A percentile compares a stretch with the other conserved stretches of the same genome.
phyloP scores from a whole-genome alignment of 192 early-diverging fungal genomes.

The Rhizoclosmatium globosum region DNA sequence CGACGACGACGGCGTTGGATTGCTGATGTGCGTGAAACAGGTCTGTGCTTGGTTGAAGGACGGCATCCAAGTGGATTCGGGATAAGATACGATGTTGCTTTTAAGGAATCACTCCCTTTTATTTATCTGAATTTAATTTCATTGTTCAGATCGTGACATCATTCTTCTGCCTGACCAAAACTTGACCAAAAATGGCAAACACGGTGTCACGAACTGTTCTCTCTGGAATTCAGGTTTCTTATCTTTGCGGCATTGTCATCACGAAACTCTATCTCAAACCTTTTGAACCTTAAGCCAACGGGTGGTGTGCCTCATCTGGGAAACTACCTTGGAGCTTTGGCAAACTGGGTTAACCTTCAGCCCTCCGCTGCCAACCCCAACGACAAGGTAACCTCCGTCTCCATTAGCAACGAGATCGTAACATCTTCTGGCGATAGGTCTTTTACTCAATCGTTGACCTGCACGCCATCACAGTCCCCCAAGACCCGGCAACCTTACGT shows the following conservation, averaged over 20 bases:
- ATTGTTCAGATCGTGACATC: not conserved
- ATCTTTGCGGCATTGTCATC: not conserved
- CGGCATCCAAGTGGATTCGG: not conserved
- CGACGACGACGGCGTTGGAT: not conserved
- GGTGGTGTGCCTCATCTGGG: slow-evolving; percentile 87
- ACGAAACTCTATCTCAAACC: not conserved
- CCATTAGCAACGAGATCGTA: not conserved
- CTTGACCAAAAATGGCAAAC: not conserved
- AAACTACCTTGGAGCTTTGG: slow-evolving; percentile 91
- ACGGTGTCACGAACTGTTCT: slow-evolving; percentile 43
- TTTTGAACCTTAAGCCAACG: slow-evolving; percentile 62
- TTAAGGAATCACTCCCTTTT: not conserved
- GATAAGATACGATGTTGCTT: not conserved
- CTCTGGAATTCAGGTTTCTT: slow-evolving; percentile 80
- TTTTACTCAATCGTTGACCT: slow-evolving; percentile 89
- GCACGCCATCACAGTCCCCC: slow-evolving; percentile 86
- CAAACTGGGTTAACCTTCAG: slow-evolving; percentile 87
- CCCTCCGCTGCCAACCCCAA: slow-evolving; percentile 20
- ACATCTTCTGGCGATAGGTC: slow-evolving; percentile 38
- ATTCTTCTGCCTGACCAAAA: not conserved
- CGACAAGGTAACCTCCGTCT: slow-evolving; percentile 18
- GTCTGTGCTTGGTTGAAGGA: not conserved
- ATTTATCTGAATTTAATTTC: not conserved
- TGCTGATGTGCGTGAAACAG: not conserved
- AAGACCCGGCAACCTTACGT: slow-evolving; percentile 71